Percentiles rank a stretch among this genome's conserved stretches.
phyloP scores from a whole-genome alignment of 495 filamentous ascomycete genomes.

The Cladorrhinum samala region DNA sequence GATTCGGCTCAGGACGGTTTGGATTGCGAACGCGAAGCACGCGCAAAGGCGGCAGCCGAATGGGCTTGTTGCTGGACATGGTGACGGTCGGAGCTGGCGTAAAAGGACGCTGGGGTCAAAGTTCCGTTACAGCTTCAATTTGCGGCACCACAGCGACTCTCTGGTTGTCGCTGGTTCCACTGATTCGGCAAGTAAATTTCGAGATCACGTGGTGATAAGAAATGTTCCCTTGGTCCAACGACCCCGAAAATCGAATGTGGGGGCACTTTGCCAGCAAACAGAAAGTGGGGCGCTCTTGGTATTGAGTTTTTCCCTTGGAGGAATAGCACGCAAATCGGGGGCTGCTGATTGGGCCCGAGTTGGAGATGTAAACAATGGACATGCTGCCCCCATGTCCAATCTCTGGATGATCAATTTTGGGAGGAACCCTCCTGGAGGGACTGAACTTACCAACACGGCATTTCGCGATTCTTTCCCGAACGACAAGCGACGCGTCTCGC shows the following conservation, averaged over 20 bases:
- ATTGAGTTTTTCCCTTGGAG: not conserved
- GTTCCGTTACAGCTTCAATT: constrained; percentile 5
- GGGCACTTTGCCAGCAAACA: not conserved
- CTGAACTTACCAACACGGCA: not conserved
- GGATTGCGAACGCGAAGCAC: constrained; percentile 78
- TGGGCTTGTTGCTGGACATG: constrained; percentile 42
- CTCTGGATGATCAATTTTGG: not conserved
- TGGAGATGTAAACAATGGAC: constrained; percentile 28
- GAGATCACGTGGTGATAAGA: constrained; percentile 29
- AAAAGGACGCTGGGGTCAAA: not conserved
- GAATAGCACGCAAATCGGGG: not conserved
- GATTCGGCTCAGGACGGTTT: constrained; percentile 66
- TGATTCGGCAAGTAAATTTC: too few species aligned
- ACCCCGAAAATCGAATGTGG: not conserved
- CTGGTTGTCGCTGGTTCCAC: not conserved
- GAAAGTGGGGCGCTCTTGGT: not conserved
- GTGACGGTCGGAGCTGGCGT: not conserved
- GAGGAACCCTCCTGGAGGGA: too few species aligned
- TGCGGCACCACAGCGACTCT: constrained; percentile 20
- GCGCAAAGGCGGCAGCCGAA: constrained; percentile 81
- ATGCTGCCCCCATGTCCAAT: not conserved
- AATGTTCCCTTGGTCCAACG: too few species aligned
- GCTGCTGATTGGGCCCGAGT: constrained; percentile 16
- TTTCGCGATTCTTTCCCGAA: constrained; percentile 6
- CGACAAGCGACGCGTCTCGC: not conserved